Percentiles rank a stretch among this genome's conserved stretches.
Evolutionary conservation across 768 basidiomycete genomes (phyloP).

Genomic region (Hortiboletus flavorubellus): DNA sequence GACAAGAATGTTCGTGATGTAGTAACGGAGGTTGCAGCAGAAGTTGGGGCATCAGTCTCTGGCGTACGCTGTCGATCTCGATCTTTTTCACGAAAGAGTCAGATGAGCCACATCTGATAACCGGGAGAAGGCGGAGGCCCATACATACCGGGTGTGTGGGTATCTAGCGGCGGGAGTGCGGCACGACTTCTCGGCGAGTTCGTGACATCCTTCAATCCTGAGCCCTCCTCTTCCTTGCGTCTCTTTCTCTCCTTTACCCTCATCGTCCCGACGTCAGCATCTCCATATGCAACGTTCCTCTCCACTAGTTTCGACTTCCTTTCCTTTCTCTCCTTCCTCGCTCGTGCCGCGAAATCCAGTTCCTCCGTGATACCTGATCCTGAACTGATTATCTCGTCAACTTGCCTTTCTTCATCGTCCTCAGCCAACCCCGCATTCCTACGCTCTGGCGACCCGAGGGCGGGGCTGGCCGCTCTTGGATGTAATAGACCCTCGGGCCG

Average conservation of each 20-base stretch:
- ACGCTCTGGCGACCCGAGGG: constrained; percentile 60
- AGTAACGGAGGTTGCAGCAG: constrained; percentile 33
- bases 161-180: constrained; percentile 36
- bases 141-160: constrained; percentile 34
- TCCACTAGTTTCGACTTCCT: constrained; percentile 23
- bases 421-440: constrained; percentile 54
- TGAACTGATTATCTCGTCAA: constrained; percentile 24
- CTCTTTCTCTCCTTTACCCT: constrained; percentile 40
- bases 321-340: constrained; percentile 45
- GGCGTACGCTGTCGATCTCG: constrained; percentile 37
- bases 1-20: constrained; percentile 40
- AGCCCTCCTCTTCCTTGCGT: constrained; percentile 36
- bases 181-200: constrained; percentile 47
- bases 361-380: constrained; percentile 16
- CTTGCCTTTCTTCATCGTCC: constrained; percentile 52
- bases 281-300: constrained; percentile 18
- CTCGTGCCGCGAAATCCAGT: constrained; percentile 14
- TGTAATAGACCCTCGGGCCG: constrained; percentile 35
- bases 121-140: background rate
- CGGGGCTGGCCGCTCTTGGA: constrained; percentile 62
- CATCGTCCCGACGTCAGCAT: constrained; percentile 22
- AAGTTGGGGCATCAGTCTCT: constrained; percentile 36
- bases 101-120: constrained; percentile 8
- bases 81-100: constrained; percentile 25
- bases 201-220: constrained; percentile 58